Base-by-base conservation (phyloP, 164 flowering plant species). In the Litsea cubeba region DNA sequence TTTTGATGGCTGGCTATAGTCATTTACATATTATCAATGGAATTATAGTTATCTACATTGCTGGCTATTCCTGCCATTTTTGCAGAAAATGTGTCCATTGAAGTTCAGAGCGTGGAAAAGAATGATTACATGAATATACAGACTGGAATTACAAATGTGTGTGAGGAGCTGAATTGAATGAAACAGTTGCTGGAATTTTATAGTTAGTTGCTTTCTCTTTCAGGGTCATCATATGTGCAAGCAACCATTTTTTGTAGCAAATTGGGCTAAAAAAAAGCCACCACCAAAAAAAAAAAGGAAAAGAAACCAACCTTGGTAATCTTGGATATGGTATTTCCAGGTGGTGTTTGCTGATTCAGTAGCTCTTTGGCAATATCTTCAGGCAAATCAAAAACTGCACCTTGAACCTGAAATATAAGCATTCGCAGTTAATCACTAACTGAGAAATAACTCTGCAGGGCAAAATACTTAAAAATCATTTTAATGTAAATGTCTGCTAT, bases 381-480 rank as follows among this genome's bases (percentile, higher is more conserved):
- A 2, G 99, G 99, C 72, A 95, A 89, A 87, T 95, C 99, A 84
- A 95, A 95, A 62, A 95, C 98, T 22, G 99, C 99, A 35, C 96
- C 98, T 81, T 91, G 95, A 74, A 93, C 89, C 99, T 95, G 85
- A 79, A 68, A 67, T 40, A 15, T 66, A 68, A 22, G 28, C 71
- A 49, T 49, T 20, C 20, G 18, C 35, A 40, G 12, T 46, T 66
- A 32, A 40, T 46, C 23, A 68, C 12, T 18, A 6, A 68, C 54
- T 25, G 51, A 60, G 6, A n/a, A 28, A 60, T 12, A 57, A 30
- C 14, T 17, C 17, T 3, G 17, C 20, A 17, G n/a, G n/a, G 6
- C 3, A 14, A 54, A 18, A 54, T 54, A 54, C 17, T 7, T 20
- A 54, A 54, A 54, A 54, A 20, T 54, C 5, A 54, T 54, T 15